A percentile compares a stretch with the other conserved stretches of the same genome.
Conservation (phyloP, 2,329 filamentous ascomycete genomes). For the Epichloe amarillans region DNA sequence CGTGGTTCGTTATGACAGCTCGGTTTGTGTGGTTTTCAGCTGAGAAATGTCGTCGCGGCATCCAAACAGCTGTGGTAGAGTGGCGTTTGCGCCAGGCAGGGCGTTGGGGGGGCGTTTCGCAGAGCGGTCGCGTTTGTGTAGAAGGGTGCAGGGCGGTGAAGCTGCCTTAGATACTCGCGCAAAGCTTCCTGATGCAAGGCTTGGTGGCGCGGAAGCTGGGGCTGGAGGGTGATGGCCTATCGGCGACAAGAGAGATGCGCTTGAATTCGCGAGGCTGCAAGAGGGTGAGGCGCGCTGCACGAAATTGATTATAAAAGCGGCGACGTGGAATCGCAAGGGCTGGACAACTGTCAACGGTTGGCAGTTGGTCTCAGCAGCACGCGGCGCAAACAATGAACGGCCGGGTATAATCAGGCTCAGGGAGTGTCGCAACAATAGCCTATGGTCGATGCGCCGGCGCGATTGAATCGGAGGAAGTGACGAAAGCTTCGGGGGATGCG, state of each 20-base stretch:
- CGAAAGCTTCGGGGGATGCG: not conserved
- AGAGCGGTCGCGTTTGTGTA: not conserved
- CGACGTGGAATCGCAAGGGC: not conserved
- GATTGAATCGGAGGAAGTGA: not conserved
- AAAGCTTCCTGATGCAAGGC: not conserved
- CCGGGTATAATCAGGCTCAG: not conserved
- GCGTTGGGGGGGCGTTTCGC: not conserved
- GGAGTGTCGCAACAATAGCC: slow-evolving; percentile 1
- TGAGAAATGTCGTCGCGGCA: not conserved
- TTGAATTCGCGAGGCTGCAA: not conserved
- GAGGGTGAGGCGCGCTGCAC: not conserved
- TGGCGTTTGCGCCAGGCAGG: slow-evolving; percentile 4
- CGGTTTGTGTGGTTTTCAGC: not conserved
- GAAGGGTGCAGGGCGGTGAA: not conserved
- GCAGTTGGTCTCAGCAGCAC: not conserved
- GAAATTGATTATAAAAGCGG: not conserved
- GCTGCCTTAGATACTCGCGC: not conserved
- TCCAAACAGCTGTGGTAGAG: slow-evolving; percentile 9
- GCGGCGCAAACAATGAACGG: slow-evolving; percentile 3
- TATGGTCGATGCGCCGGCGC: slow-evolving; percentile 4
- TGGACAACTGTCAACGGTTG: slow-evolving; percentile 4
- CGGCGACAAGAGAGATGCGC: not conserved
- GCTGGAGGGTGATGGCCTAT: not conserved
- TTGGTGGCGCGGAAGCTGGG: not conserved
- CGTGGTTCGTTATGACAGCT: slow-evolving; percentile 24